phyloP scores from a whole-genome alignment of 2,329 filamentous ascomycete genomes.

The Diaporthe citri region DNA sequence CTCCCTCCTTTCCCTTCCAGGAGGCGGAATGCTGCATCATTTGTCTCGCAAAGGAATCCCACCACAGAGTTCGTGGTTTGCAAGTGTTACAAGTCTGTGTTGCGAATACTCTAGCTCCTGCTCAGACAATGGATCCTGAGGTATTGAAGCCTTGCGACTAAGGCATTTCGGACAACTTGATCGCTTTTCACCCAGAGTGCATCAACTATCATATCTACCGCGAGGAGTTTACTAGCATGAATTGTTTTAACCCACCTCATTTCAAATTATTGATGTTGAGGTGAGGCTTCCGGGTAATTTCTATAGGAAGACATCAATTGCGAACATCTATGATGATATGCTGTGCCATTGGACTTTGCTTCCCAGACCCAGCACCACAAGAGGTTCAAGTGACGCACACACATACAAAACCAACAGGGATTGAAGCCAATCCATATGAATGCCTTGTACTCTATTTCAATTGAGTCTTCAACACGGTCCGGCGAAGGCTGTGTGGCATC shows the following conservation, averaged over 20 bases:
- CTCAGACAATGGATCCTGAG: no score
- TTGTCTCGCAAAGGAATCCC: no score
- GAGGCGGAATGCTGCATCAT: not conserved
- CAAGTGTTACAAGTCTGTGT: not conserved
- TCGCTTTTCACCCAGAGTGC: not conserved
- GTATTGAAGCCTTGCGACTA: not conserved
- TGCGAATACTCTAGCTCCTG: not conserved
- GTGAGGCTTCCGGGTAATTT: no score
- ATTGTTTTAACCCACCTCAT: not conserved
- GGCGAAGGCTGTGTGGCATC: not conserved
- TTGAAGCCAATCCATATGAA: not conserved
- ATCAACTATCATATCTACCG: not conserved
- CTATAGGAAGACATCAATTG: not conserved
- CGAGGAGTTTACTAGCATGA: not conserved
- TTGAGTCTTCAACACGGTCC: not conserved
- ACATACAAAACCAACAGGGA: not conserved
- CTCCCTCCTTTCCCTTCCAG: not conserved
- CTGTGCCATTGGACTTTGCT: not conserved
- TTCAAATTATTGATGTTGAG: no score
- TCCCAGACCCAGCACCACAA: not conserved
- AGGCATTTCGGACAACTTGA: not conserved
- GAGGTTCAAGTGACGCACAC: not conserved
- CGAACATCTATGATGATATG: not conserved
- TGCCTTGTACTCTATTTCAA: not conserved
- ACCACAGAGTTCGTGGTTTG: not conserved